Evolutionary conservation across 495 filamentous ascomycete genomes (phyloP).

Genomic region (Aspergillus sclerotioniger): DNA sequence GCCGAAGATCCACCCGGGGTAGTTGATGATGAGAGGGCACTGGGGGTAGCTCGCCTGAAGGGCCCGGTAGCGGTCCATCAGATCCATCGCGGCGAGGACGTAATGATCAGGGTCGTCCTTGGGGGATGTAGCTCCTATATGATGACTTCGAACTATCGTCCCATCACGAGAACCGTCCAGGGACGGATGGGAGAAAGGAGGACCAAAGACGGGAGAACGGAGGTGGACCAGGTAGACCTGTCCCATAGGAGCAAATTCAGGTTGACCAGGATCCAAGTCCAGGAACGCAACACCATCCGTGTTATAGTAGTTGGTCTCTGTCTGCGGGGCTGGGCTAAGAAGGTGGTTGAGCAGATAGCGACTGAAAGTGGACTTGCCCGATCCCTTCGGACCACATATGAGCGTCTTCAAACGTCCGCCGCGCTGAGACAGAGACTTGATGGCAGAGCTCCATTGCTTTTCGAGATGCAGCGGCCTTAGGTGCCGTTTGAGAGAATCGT

Average conservation of each 20-base stretch:
- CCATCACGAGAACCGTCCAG: constrained; percentile 30
- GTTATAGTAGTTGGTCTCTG: constrained; percentile 32
- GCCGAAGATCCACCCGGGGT: constrained; percentile 79
- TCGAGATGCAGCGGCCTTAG: constrained; percentile 62
- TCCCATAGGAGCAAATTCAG: constrained; percentile 76
- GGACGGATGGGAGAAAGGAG: constrained; percentile 70
- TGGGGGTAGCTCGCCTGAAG: constrained; percentile 39
- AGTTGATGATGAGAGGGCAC: constrained; percentile 74
- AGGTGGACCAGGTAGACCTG: constrained; percentile 70
- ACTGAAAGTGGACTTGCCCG: constrained; percentile 84
- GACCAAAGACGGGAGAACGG: constrained; percentile 63
- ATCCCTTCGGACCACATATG: constrained; percentile 76
- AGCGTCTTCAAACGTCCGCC: constrained; percentile 48
- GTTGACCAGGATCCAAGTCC: constrained; percentile 82
- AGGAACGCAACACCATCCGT: constrained; percentile 59
- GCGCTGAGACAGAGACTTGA: constrained; percentile 38
- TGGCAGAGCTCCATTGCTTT: constrained; percentile 59
- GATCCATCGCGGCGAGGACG: constrained; percentile 62
- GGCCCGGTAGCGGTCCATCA: constrained; percentile 61
- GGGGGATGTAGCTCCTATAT: constrained; percentile 68
- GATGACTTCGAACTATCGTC: constrained; percentile 61
- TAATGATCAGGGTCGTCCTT: constrained; percentile 71
- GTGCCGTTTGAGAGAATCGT: constrained; percentile 48
- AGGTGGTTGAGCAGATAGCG: constrained; percentile 73
- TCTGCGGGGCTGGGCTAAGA: constrained; percentile 50